Evolutionary conservation across 2,329 filamentous ascomycete species (phyloP), one percentile per base, ranked within the genome.

Genomic region (Rhexocercosporidium sp.): DNA sequence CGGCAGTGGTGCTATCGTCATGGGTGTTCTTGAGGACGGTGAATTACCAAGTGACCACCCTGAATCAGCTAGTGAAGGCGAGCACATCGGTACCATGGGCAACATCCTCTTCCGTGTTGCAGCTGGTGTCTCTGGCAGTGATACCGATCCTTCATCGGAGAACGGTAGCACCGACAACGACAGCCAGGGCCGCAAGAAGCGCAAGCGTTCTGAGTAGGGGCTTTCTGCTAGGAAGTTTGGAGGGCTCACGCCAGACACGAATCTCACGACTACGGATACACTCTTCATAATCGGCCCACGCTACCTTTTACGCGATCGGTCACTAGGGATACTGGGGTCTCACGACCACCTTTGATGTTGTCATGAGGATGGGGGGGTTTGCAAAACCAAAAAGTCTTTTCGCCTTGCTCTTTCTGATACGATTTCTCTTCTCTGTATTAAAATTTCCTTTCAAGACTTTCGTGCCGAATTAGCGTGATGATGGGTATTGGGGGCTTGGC

Each of bases 1-100:
- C 77, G 94, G 94, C 65, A 91, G 90, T 67, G 93, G 94, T 69
- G 92, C 94, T 69, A 92, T 97, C 72, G 90, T 96, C 76, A 95
- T 98, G 91, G 92, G 93, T 76, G 86, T 97, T 59, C 85, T 96
- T 59, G 92, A 95, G 71, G 87, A 91, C 64, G 86, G 86, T 51
- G 90, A 93, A 81, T 71, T 79, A 75, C 66, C 79, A 79, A 65
- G 79, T 81, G 79, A 82, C 82, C 71, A 79, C 65, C 77, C 76
- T 61, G 77, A 79, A 14, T 77, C 79, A 18, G 77, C 78, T 6
- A 73, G 79, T 16, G 78, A 84, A 47, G 82, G 84, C 18, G 86
- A 89, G n/a, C 90, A 93, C 69, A 88, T 89, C 66, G 84, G 84
- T 73, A 84, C 85, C 66, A 86, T 93, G 68, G 92, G 93, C 72